Percentiles rank a stretch among this genome's conserved stretches.
Evolutionary conservation across 768 basidiomycete species (phyloP).

Genomic region (Tubosaeta sp.): DNA sequence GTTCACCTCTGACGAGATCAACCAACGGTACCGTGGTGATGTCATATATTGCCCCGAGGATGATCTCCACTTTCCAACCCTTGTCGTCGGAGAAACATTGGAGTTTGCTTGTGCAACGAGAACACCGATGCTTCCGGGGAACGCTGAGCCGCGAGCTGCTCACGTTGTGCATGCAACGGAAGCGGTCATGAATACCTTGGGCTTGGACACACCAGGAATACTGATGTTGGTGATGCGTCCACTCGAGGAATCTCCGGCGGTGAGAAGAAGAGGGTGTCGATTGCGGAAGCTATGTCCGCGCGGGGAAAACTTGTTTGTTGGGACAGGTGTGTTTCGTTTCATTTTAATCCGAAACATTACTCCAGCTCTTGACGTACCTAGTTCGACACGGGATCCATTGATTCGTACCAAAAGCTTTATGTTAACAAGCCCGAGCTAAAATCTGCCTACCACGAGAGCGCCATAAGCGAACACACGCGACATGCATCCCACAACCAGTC

Average conservation of each 20-base stretch:
- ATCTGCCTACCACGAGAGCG: slow-evolving; percentile 44
- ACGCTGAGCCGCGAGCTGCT: slow-evolving; percentile 21
- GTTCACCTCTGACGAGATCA: slow-evolving; percentile 41
- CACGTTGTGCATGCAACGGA: slow-evolving; percentile 35
- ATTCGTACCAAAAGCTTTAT: slow-evolving; percentile 39
- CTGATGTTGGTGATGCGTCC: slow-evolving; percentile 72
- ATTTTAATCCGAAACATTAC: background rate
- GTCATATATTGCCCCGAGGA: slow-evolving; percentile 58
- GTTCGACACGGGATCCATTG: slow-evolving; percentile 58
- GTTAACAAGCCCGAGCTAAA: slow-evolving; percentile 43
- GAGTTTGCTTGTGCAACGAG: slow-evolving; percentile 51
- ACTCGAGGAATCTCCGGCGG: slow-evolving; percentile 75
- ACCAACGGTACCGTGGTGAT: slow-evolving; percentile 43
- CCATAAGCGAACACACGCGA: slow-evolving; percentile 46
- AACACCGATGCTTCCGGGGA: slow-evolving; percentile 31
- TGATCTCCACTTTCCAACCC: slow-evolving; percentile 77
- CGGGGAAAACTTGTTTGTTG: slow-evolving; percentile 62
- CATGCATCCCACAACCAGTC: slow-evolving; percentile 31
- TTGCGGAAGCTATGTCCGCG: slow-evolving; percentile 64
- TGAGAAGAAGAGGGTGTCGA: slow-evolving; percentile 77
- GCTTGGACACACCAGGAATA: slow-evolving; percentile 64
- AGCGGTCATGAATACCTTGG: slow-evolving; percentile 64
- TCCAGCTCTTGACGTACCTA: slow-evolving; percentile 23
- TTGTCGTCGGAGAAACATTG: slow-evolving; percentile 47
- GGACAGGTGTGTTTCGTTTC: slow-evolving; percentile 57